These are phyloP conservation scores for Teunomyces panamensis DNA, from an alignment of 805 yeast genomes.

Conservation along the genomic window DNA sequence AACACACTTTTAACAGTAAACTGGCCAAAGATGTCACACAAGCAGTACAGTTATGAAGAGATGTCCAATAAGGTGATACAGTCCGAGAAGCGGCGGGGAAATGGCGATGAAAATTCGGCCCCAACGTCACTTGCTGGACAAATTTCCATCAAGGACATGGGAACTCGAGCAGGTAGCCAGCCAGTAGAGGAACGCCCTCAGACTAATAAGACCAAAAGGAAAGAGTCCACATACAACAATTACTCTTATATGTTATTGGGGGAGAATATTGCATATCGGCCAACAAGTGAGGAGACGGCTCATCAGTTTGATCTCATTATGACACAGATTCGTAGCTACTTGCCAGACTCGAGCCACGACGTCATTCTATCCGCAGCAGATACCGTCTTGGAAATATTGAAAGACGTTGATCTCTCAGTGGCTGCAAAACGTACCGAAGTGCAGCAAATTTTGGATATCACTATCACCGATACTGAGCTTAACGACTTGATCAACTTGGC, in stretches of 20 bases:
- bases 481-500: slow-evolving; percentile 45
- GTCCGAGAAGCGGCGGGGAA: slow-evolving; percentile 32
- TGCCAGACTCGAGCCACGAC: slow-evolving; percentile 74
- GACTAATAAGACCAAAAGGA: slow-evolving; percentile 6
- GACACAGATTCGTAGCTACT: slow-evolving; percentile 55
- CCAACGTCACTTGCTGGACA: slow-evolving; percentile 75
- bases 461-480: slow-evolving; percentile 42
- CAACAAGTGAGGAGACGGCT: slow-evolving; percentile 53
- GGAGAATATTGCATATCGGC: slow-evolving; percentile 59
- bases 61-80: slow-evolving; percentile 74
- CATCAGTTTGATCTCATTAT: slow-evolving; percentile 55
- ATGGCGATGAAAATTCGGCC: slow-evolving; percentile 49
- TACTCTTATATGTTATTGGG: slow-evolving; percentile 17
- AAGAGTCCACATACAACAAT: slow-evolving; percentile 8
- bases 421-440: slow-evolving; percentile 46
- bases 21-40: slow-evolving; percentile 7
- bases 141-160: slow-evolving; percentile 70
- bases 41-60: slow-evolving; percentile 58
- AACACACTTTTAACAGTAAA: background rate
- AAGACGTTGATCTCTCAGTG: slow-evolving; percentile 43
- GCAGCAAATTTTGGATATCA: slow-evolving; percentile 43
- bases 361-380: slow-evolving; percentile 72
- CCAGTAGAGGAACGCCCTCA: slow-evolving; percentile 9
- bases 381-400: slow-evolving; percentile 53
- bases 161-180: slow-evolving; percentile 36